Base-by-base conservation (phyloP, 441 rosid genomes). In the Pelargonium australe region DNA sequence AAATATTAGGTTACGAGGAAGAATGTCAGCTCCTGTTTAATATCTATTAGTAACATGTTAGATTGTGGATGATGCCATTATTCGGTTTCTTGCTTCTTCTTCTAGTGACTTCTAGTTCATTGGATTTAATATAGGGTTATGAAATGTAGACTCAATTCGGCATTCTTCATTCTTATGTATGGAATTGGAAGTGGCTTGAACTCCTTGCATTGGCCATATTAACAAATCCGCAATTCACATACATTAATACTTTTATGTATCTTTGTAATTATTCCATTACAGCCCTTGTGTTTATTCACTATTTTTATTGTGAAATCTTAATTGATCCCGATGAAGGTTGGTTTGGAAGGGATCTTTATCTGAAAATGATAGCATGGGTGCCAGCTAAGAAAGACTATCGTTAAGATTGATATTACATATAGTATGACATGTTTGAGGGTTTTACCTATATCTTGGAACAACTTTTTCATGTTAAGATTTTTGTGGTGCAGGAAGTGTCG, bases 401-500 rank as follows among this genome's bases (percentile, higher is more conserved):
- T 8, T 11, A 10, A 47, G n/a, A 13, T 2, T 47, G 53, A 0
- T 12, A 12, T 12, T 47, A 12, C 53, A 47, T 47, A 10, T 10
- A 10, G 4, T 0, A 47, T 10, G 5, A 3, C 53, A 47, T 34
- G 40, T 44, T 44, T 44, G 2, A 1, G 49, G 49, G 12, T 44
- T 44, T 44, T 44, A 7, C 49, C 49, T 9, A 11, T 44, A 44
- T 47, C 53, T 10, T 12, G 53, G 53, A 11, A 47, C 5, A 12
- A 12, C 14, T 11, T 47, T 47, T 47, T 47, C 14, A 47, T 47
- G 53, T 10, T 47, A 16, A 47, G 14, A 47, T 47, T 47, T 47
- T 47, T 47, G 53, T 47, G 53, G 53, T 47, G 53, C 53, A 47
- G 53, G 53, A 47, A 47, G 53, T 47, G 53, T 47, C 14, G n/a